A percentile compares a stretch with the other conserved stretches of the same genome.
These are phyloP conservation scores for Malbranchea cinnamomea DNA, from an alignment of 2,329 filamentous ascomycete genomes.

Conservation along the genomic window DNA sequence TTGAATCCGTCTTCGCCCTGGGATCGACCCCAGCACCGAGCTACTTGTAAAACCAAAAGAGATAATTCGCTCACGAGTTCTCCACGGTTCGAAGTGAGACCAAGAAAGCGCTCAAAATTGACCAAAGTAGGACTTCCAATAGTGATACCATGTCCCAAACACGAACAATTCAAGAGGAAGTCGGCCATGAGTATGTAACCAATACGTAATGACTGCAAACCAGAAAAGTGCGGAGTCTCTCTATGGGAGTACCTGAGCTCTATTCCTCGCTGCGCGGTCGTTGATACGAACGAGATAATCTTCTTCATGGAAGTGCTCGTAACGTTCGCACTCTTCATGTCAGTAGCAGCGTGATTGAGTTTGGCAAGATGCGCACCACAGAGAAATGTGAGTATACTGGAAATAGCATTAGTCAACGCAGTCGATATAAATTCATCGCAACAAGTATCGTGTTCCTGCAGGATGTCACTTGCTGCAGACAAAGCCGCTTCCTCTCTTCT, in stretches of 20 bases:
- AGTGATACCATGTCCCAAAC: background rate
- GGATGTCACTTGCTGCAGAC: background rate
- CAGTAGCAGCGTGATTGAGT: too few relatives aligned
- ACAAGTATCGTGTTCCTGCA: background rate
- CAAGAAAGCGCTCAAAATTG: slow-evolving; percentile 18
- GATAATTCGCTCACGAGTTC: slow-evolving; percentile 22
- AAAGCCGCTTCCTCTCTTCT: background rate
- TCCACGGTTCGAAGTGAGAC: slow-evolving; percentile 15
- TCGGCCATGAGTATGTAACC: slow-evolving; percentile 10
- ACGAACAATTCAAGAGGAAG: slow-evolving; percentile 7
- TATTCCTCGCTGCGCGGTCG: slow-evolving; percentile 6
- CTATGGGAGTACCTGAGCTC: slow-evolving; percentile 1
- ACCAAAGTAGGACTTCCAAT: slow-evolving; percentile 6
- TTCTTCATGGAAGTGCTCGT: slow-evolving; percentile 6
- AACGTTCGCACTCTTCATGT: too few relatives aligned
- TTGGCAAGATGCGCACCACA: slow-evolving; percentile 7
- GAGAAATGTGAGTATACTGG: slow-evolving; percentile 9
- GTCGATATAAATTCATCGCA: slow-evolving; percentile 4
- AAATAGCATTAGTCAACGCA: slow-evolving; percentile 10
- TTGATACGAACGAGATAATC: slow-evolving; percentile 6
- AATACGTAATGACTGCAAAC: slow-evolving; percentile 6
- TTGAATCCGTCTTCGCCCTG: slow-evolving; percentile 12
- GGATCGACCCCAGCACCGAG: slow-evolving; percentile 18
- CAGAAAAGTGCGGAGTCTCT: too few relatives aligned
- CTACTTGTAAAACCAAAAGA: slow-evolving; percentile 19